These are phyloP conservation scores for Hyphopichia buzzinii DNA, from an alignment of 1,139 yeast species.

Conservation along the genomic window DNA sequence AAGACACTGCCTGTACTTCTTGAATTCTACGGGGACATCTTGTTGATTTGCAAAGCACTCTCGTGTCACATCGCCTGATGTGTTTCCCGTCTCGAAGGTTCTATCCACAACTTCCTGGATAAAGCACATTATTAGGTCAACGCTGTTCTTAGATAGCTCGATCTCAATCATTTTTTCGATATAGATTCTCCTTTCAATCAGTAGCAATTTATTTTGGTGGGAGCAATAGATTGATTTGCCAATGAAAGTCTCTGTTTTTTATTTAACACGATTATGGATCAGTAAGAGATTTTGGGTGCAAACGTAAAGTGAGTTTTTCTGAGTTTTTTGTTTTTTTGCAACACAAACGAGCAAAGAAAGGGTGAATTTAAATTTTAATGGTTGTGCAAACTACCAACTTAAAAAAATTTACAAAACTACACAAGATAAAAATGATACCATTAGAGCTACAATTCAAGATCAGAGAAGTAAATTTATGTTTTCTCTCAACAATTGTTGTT, in stretches of 20 bases:
- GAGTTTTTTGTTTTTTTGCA: neutral
- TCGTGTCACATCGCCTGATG: too few species aligned
- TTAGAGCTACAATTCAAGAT: too few species aligned
- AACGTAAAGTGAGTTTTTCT: neutral
- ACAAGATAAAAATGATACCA: too few species aligned
- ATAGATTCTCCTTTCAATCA: neutral
- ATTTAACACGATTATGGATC: too few species aligned
- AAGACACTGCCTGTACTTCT: too few species aligned
- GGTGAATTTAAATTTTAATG: too few species aligned
- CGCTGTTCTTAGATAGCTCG: neutral
- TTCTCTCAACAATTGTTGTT: neutral
- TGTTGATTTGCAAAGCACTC: too few species aligned
- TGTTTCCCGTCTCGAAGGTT: neutral
- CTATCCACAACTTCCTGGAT: constrained; percentile 1
- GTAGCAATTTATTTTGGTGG: neutral
- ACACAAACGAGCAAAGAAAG: neutral
- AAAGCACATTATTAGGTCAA: constrained; percentile 1
- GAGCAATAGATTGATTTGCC: too few species aligned
- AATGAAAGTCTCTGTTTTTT: too few species aligned
- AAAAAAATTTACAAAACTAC: neutral
- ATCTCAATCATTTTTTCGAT: neutral
- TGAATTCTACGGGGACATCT: too few species aligned
- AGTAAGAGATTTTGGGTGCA: too few species aligned
- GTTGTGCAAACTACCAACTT: too few species aligned
- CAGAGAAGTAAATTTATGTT: neutral